These are phyloP conservation scores for Vaucheria bursata DNA, from an alignment of 352 stramenopile species.

Conservation along the genomic window DNA sequence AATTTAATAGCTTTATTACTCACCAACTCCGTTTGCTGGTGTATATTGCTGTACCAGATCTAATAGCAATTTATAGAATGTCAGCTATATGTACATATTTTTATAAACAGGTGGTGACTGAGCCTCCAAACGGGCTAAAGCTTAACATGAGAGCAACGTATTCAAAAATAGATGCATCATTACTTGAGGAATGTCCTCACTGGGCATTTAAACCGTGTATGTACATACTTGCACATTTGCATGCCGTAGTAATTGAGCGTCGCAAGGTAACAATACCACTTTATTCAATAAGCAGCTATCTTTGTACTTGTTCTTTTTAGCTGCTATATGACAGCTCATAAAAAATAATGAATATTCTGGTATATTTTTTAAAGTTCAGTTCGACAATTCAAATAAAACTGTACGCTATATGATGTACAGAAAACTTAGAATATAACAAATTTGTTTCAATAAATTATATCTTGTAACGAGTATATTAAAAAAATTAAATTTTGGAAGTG, in stretches of 20 bases:
- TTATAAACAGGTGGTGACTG: conserved; percentile 81
- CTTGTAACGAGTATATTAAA: too few relatives aligned
- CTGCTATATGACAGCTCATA: too few relatives aligned
- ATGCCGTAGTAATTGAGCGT: conserved; percentile 85
- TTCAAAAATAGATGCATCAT: conserved; percentile 72
- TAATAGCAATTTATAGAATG: too few relatives aligned
- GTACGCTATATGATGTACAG: background rate
- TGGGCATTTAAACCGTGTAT: conserved; percentile 78
- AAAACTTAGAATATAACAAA: background rate
- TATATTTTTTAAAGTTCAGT: too few relatives aligned
- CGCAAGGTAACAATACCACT: conserved; percentile 56
- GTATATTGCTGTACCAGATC: too few relatives aligned
- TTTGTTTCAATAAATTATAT: background rate
- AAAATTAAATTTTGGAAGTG: too few relatives aligned
- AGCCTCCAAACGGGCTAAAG: conserved; percentile 86
- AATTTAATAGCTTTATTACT: too few relatives aligned
- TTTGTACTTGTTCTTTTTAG: too few relatives aligned
- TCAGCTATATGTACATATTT: too few relatives aligned
- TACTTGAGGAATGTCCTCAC: conserved; percentile 83
- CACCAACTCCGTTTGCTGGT: too few relatives aligned
- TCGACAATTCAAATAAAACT: background rate
- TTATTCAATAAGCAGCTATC: background rate
- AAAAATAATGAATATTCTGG: too few relatives aligned
- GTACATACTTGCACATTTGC: conserved; percentile 87
- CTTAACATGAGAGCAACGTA: conserved; percentile 89